Conservation (phyloP, 2,329 filamentous ascomycete species). For the Hirsutella minnesotensis region DNA sequence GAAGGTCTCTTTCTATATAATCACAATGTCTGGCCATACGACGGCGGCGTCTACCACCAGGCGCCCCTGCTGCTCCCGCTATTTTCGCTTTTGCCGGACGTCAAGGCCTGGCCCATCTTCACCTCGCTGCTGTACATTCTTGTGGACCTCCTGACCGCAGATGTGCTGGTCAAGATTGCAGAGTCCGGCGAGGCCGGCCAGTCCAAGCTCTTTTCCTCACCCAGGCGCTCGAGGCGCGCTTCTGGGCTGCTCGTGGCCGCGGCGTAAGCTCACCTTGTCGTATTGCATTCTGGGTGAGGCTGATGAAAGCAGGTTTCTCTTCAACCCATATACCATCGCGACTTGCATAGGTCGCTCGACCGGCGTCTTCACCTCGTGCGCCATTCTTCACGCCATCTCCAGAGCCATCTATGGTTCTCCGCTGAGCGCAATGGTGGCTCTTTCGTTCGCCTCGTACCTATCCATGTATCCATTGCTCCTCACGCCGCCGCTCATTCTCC, state of each 20-base stretch:
- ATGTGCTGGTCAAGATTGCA: conserved; percentile 68
- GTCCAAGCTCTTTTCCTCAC: conserved; percentile 68
- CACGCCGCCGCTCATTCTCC: conserved; percentile 67
- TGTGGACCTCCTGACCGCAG: conserved; percentile 71
- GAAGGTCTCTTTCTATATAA: conserved; percentile 94
- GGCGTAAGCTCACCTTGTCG: conserved; percentile 39
- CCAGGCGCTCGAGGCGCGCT: conserved; percentile 64
- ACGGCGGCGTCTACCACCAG: conserved; percentile 75
- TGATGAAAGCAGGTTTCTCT: conserved; percentile 57
- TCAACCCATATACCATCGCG: conserved; percentile 88
- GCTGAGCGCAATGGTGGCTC: conserved; percentile 67
- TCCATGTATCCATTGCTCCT: conserved; percentile 86
- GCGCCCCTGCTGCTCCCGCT: conserved; percentile 83
- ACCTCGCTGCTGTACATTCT: conserved; percentile 71
- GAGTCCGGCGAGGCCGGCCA: conserved; percentile 66
- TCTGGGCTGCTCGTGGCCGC: conserved; percentile 66
- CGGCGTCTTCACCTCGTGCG: conserved; percentile 76
- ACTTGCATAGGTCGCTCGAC: conserved; percentile 87
- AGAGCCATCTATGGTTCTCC: conserved; percentile 66
- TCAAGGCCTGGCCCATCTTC: conserved; percentile 53
- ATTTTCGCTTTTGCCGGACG: conserved; percentile 76
- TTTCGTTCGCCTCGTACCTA: conserved; percentile 81
- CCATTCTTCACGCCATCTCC: conserved; percentile 72
- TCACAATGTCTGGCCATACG: conserved; percentile 92
- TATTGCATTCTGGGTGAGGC: background rate